Evolutionary conservation across 352 stramenopile species (phyloP).

Genomic region (Globisporangium sylvaticum): DNA sequence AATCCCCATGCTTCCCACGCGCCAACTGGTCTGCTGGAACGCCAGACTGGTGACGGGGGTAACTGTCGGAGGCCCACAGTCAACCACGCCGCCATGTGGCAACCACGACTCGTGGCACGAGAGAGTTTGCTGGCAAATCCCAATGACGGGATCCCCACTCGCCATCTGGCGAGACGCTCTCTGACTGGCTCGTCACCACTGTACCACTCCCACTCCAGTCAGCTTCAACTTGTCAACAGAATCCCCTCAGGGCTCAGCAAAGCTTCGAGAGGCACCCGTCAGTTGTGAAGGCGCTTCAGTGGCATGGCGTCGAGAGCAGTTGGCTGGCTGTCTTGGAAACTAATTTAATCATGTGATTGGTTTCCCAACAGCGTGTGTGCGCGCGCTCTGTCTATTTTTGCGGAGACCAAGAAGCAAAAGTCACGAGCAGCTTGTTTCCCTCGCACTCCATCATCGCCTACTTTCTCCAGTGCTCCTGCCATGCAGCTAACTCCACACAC

Average conservation of each 20-base stretch:
- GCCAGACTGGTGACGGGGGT: neutral
- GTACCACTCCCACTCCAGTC: neutral
- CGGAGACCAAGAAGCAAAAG: neutral
- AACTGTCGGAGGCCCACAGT: neutral
- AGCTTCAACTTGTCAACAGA: neutral
- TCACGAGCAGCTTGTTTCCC: neutral
- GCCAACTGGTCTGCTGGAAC: neutral
- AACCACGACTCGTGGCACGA: no score
- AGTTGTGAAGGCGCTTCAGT: no score
- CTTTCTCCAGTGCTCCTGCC: neutral
- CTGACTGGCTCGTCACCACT: neutral
- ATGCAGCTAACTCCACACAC: neutral
- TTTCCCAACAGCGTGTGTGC: neutral
- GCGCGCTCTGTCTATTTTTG: neutral
- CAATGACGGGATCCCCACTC: neutral
- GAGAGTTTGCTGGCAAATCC: neutral
- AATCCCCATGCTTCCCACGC: neutral
- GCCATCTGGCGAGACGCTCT: neutral
- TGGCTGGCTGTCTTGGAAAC: neutral
- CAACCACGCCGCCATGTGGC: neutral
- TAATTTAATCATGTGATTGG: neutral
- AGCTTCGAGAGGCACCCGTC: no score
- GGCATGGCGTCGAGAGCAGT: no score
- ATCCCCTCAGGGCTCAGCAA: neutral
- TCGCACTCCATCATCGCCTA: neutral